phyloP scores from a whole-genome alignment of 2,329 filamentous ascomycete species.

The Madurella fahalii region DNA sequence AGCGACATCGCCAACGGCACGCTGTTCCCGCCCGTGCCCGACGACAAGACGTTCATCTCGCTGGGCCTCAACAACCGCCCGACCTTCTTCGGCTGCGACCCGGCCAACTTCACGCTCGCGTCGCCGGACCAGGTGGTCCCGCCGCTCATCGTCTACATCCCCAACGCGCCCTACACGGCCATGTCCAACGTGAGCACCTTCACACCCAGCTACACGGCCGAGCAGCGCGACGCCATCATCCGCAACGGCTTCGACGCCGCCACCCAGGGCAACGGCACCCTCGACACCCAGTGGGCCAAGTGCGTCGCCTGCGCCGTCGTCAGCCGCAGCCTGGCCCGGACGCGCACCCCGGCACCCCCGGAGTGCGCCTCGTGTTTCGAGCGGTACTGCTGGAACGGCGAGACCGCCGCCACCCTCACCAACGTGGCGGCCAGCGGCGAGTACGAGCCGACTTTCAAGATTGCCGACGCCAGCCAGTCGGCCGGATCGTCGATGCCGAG shows the following conservation, averaged over 20 bases:
- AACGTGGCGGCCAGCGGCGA: slow-evolving; percentile 13
- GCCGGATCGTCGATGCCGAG: not conserved
- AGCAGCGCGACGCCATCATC: slow-evolving; percentile 80
- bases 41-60: slow-evolving; percentile 52
- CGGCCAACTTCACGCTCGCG: slow-evolving; percentile 30
- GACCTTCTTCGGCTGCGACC: slow-evolving; percentile 60
- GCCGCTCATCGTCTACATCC: slow-evolving; percentile 60
- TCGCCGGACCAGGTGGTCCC: slow-evolving; percentile 18
- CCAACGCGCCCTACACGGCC: slow-evolving; percentile 76
- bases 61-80: slow-evolving; percentile 56
- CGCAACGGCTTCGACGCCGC: slow-evolving; percentile 80
- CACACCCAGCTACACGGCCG: slow-evolving; percentile 56
- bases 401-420: slow-evolving; percentile 30
- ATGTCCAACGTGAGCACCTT: slow-evolving; percentile 79
- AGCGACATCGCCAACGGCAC: slow-evolving; percentile 47
- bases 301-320: slow-evolving; percentile 89
- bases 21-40: slow-evolving; percentile 56
- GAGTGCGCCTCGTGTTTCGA: slow-evolving; percentile 74
- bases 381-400: slow-evolving; percentile 93
- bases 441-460: slow-evolving; percentile 33
- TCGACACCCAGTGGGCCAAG: slow-evolving; percentile 69
- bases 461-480: slow-evolving; percentile 22
- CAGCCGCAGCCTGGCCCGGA: slow-evolving; percentile 68
- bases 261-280: slow-evolving; percentile 76
- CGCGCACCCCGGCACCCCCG: slow-evolving; percentile 62